Evolutionary conservation across 2,329 filamentous ascomycete genomes (phyloP).

Genomic region (Phoma sp.): DNA sequence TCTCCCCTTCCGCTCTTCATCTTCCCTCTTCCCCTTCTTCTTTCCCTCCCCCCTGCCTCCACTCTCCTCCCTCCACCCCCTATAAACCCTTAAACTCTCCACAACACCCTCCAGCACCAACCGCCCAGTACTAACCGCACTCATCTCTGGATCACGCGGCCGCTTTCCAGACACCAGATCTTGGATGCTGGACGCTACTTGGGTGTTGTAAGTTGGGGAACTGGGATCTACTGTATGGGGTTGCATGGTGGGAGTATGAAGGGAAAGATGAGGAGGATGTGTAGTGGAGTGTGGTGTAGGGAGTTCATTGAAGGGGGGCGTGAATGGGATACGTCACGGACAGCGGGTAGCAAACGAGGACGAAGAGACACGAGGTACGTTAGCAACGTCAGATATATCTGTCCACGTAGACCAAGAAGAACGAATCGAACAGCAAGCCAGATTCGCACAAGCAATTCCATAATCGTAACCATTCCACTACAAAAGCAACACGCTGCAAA

Average conservation of each 20-base stretch:
- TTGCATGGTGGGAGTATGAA: neutral
- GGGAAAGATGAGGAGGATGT: too few species aligned
- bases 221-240: slow-evolving; percentile 8
- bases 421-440: too few species aligned
- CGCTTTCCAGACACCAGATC: slow-evolving; percentile 16
- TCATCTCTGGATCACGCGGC: slow-evolving; percentile 16
- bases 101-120: slow-evolving; percentile 30
- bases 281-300: too few species aligned
- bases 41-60: slow-evolving; percentile 7
- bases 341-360: too few species aligned
- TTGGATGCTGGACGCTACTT: slow-evolving; percentile 25
- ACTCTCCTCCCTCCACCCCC: slow-evolving; percentile 16
- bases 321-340: too few species aligned
- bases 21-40: neutral
- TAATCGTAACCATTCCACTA: too few species aligned
- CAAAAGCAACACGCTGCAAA: neutral
- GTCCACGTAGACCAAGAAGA: too few species aligned
- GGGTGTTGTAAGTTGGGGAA: slow-evolving; percentile 18
- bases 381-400: too few species aligned
- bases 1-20: neutral
- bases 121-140: slow-evolving; percentile 9
- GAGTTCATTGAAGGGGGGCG: too few species aligned
- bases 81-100: slow-evolving; percentile 29
- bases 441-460: too few species aligned
- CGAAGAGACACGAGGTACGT: too few species aligned